Conservation (phyloP, 2,329 filamentous ascomycete genomes). For the Hypoxylon sp. region DNA sequence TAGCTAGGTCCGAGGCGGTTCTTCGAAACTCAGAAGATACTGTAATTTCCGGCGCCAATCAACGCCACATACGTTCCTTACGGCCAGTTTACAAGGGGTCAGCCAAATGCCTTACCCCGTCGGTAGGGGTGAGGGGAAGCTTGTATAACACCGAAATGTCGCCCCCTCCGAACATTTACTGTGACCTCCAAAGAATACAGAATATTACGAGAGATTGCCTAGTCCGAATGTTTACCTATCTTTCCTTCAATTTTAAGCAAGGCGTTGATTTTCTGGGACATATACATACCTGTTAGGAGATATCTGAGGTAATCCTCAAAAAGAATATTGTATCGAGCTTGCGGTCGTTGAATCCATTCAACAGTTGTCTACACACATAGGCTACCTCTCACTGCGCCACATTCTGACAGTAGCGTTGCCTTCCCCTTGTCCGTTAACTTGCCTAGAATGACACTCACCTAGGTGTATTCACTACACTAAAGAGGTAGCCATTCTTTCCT, state of each 20-base stretch:
- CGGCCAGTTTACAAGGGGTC: not conserved
- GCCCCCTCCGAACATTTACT: not conserved
- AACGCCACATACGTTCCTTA: not conserved
- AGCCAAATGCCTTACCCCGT: not conserved
- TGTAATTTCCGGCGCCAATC: not conserved
- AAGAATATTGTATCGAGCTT: not conserved
- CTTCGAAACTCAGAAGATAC: no score
- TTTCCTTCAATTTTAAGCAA: not conserved
- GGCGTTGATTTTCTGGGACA: not conserved
- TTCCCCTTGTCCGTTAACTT: not conserved
- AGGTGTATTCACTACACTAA: not conserved
- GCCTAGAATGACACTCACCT: not conserved
- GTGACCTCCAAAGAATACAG: not conserved
- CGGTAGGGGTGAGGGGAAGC: not conserved
- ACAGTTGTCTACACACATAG: no score
- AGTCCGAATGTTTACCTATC: not conserved
- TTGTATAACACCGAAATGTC: not conserved
- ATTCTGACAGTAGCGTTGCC: not conserved
- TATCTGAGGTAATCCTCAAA: not conserved
- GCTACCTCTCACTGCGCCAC: not conserved
- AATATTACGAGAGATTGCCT: not conserved
- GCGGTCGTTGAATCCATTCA: no score
- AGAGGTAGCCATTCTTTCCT: not conserved
- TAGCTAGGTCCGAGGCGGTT: no score
- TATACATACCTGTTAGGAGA: no score